These are phyloP conservation scores for Cocos nucifera DNA, from an alignment of 176 grass and related monocot species.

Conservation along the genomic window DNA sequence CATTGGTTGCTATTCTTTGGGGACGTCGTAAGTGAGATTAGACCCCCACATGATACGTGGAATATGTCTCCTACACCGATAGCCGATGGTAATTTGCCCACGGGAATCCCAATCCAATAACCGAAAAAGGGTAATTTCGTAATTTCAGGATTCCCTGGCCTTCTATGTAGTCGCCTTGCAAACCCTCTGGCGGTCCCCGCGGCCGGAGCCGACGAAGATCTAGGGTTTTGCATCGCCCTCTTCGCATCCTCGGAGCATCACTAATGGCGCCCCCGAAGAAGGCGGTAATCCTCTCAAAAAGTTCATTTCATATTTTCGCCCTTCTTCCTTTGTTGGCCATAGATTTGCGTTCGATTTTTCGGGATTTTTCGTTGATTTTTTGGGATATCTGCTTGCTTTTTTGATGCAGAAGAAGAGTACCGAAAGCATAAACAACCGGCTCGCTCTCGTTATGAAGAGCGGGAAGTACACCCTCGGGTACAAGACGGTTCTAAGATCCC, in stretches of 20 bases:
- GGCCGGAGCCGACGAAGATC: constrained; percentile 8
- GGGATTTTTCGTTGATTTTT: not conserved
- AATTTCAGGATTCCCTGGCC: not conserved
- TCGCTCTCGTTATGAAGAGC: constrained; percentile 99
- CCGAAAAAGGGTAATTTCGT: constrained; percentile 11
- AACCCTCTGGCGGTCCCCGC: constrained; percentile 32
- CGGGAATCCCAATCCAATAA: no score
- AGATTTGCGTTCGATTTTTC: not conserved
- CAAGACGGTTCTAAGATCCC: constrained; percentile 92
- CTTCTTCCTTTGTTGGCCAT: not conserved
- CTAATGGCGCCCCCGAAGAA: constrained; percentile 92
- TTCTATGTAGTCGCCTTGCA: constrained; percentile 12
- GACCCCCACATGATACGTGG: no score
- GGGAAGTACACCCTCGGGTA: constrained; percentile 94
- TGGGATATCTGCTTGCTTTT: constrained; percentile 17
- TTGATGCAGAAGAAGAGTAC: constrained; percentile 82
- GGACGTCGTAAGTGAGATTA: no score
- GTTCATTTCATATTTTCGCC: not conserved
- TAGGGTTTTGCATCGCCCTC: not conserved
- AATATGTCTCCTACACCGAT: no score
- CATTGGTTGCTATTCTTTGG: no score
- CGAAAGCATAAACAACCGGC: constrained; percentile 91
- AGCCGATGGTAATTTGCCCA: no score
- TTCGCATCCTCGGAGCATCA: constrained; percentile 11
- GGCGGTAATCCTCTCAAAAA: constrained; percentile 36